Conservation (phyloP, 208 protist species). For the Angomonas desouzai region DNA sequence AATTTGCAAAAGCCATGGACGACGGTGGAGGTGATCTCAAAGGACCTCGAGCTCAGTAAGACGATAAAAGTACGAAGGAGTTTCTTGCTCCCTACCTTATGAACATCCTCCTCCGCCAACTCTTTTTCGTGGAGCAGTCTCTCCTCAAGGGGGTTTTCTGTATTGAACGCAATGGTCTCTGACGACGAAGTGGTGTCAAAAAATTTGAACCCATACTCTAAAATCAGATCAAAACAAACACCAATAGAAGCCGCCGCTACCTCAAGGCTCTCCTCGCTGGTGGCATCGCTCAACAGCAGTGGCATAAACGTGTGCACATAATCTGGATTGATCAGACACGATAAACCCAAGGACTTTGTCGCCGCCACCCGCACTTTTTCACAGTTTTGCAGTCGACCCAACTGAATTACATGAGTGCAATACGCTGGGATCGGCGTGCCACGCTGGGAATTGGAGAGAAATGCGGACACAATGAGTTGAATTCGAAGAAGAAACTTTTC, state of each 20-base stretch:
- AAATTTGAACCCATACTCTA: constrained; percentile 87
- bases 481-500: constrained; percentile 89
- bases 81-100: constrained; percentile 70
- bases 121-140: constrained; percentile 72
- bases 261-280: constrained; percentile 2
- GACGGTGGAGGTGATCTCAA: constrained; percentile 19
- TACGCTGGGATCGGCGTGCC: constrained; percentile 70
- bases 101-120: constrained; percentile 76
- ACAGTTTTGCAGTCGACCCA: constrained; percentile 74
- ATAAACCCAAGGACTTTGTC: constrained; percentile 72
- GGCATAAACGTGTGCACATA: constrained; percentile 90
- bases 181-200: constrained; percentile 41
- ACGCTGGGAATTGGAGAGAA: constrained; percentile 77
- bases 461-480: constrained; percentile 83
- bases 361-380: constrained; percentile 70
- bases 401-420: constrained; percentile 84
- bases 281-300: constrained; percentile 68
- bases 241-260: constrained; percentile 67
- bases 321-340: constrained; percentile 84
- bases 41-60: constrained; percentile 36
- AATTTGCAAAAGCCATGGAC: constrained; percentile 83
- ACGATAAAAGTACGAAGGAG: constrained; percentile 48
- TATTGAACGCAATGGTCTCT: constrained; percentile 21
- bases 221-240: constrained; percentile 77
- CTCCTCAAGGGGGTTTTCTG: constrained; percentile 33